Evolutionary conservation across 345 rosid genomes (phyloP).

Genomic region (Linum tenue): DNA sequence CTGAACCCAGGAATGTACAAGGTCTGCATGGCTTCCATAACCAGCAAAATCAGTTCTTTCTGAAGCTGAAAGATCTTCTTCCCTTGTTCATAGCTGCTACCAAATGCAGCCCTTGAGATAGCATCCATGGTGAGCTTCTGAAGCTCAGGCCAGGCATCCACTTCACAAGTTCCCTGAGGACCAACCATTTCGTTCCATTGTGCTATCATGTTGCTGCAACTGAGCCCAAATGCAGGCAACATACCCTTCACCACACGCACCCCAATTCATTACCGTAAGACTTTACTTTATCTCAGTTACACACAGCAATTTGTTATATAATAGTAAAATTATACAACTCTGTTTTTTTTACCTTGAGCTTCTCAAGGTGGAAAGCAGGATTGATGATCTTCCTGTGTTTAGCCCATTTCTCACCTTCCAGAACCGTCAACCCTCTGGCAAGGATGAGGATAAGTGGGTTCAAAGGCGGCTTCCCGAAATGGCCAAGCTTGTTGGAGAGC

Average conservation of each 20-base stretch:
- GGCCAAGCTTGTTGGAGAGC: conserved; percentile 36
- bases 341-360: conserved; percentile 28
- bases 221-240: conserved; percentile 25
- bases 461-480: conserved; percentile 33
- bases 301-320: no score
- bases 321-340: no score
- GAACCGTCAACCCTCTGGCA: conserved; percentile 25
- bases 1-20: conserved; percentile 45
- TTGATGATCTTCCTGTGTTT: conserved; percentile 31
- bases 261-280: no score
- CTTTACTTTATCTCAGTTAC: no score
- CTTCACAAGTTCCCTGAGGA: conserved; percentile 22
- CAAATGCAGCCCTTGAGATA: conserved; percentile 41
- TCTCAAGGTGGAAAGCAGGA: conserved; percentile 43
- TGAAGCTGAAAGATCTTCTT: conserved; percentile 36
- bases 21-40: conserved; percentile 31
- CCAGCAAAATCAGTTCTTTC: conserved; percentile 21
- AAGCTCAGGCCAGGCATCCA: conserved; percentile 42
- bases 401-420: conserved; percentile 46
- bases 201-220: conserved; percentile 30
- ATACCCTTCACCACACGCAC: conserved; percentile 20
- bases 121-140: conserved; percentile 37
- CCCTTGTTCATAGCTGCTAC: conserved; percentile 46
- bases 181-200: conserved; percentile 30
- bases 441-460: conserved; percentile 29